Percentiles rank a stretch among this genome's conserved stretches.
Conservation (phyloP, 768 basidiomycete species). For the Termitomyces sp. region DNA sequence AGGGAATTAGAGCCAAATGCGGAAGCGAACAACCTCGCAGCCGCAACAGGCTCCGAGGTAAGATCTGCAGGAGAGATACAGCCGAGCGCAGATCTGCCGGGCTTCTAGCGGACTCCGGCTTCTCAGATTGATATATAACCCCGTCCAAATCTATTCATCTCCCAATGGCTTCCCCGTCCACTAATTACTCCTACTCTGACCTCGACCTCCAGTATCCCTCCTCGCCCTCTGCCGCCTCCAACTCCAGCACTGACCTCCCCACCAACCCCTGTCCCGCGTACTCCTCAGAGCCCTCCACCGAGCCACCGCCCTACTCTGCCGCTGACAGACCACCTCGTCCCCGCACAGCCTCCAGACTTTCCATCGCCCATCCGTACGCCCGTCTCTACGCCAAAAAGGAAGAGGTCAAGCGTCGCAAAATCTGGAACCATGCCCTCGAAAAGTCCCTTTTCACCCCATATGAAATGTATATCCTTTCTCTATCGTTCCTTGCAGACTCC, state of each 20-base stretch:
- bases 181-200: conserved; percentile 2
- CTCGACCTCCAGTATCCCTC: conserved; percentile 7
- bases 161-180: conserved; percentile 6
- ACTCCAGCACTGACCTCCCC: conserved; percentile 2
- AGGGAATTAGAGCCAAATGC: not conserved
- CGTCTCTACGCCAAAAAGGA: conserved; percentile 62
- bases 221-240: conserved; percentile 5
- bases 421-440: conserved; percentile 76
- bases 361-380: conserved; percentile 61
- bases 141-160: not conserved
- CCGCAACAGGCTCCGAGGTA: not conserved
- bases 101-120: not conserved
- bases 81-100: not conserved
- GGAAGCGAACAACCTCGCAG: conserved; percentile 1
- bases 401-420: conserved; percentile 61
- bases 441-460: conserved; percentile 62
- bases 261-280: conserved; percentile 6
- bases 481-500: not conserved
- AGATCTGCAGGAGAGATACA: conserved; percentile 12
- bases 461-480: conserved; percentile 42
- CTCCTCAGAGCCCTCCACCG: not conserved
- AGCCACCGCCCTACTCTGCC: conserved; percentile 2
- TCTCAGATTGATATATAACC: conserved; percentile 4
- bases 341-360: conserved; percentile 5
- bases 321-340: not conserved